Conservation (phyloP, 371 early-diverging fungal genomes). For the Globomyces sp. region DNA sequence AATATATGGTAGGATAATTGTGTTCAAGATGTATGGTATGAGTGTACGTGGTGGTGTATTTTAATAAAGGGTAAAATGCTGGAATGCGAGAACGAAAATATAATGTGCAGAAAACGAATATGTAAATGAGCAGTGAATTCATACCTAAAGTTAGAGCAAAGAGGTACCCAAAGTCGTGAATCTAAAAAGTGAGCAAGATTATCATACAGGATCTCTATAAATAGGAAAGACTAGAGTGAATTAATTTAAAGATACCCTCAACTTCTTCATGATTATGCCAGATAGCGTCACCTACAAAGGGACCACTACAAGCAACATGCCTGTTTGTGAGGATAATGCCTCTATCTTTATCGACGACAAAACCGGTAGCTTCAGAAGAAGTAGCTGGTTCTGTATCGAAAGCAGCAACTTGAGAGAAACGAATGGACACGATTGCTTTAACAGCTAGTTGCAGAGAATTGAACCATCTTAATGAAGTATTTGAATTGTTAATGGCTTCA, state of each 20-base stretch:
- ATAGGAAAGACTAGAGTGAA: slow-evolving; percentile 61
- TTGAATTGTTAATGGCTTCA: no score
- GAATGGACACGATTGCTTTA: slow-evolving; percentile 81
- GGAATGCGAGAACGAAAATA: no score
- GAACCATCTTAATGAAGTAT: slow-evolving; percentile 56
- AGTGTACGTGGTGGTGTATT: no score
- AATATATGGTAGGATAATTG: no score
- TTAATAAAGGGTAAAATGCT: no score
- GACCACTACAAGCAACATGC: slow-evolving; percentile 88
- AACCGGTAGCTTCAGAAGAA: slow-evolving; percentile 75
- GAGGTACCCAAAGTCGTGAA: slow-evolving; percentile 79
- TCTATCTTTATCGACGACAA: slow-evolving; percentile 84
- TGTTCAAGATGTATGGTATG: no score
- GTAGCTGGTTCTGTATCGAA: slow-evolving; percentile 75
- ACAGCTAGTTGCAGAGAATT: slow-evolving; percentile 69
- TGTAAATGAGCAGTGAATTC: slow-evolving; percentile 8
- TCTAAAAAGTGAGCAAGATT: slow-evolving; percentile 59
- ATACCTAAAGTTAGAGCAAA: slow-evolving; percentile 17
- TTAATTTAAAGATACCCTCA: slow-evolving; percentile 28
- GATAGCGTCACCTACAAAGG: slow-evolving; percentile 80
- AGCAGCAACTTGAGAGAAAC: slow-evolving; percentile 74
- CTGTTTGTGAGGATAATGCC: slow-evolving; percentile 92
- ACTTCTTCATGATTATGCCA: slow-evolving; percentile 92
- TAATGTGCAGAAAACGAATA: slow-evolving; percentile 42
- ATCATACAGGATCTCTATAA: slow-evolving; percentile 59